Evolutionary conservation across 2,329 filamentous ascomycete genomes (phyloP).

Genomic region (Neonectria coccinea): DNA sequence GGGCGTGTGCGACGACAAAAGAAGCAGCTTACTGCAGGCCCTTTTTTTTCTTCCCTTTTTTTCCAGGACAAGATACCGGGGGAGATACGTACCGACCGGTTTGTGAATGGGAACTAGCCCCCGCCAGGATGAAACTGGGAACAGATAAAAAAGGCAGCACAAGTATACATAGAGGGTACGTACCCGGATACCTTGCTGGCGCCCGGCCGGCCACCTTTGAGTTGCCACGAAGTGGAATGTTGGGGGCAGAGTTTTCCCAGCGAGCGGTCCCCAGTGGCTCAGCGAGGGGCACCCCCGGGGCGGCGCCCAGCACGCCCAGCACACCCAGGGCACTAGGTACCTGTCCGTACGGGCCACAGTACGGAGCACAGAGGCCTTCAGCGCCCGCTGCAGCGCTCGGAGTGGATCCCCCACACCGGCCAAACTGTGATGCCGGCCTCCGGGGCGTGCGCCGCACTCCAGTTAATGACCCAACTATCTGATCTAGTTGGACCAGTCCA

Average conservation of each 20-base stretch:
- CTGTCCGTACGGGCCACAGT: neutral
- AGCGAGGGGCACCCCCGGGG: slow-evolving; percentile 35
- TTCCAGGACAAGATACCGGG: slow-evolving; percentile 21
- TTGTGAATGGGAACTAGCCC: slow-evolving; percentile 8
- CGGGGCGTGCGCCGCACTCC: slow-evolving; percentile 21
- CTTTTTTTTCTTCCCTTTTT: slow-evolving; percentile 13
- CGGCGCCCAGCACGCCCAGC: slow-evolving; percentile 32
- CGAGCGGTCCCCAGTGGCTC: slow-evolving; percentile 41
- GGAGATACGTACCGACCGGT: slow-evolving; percentile 21
- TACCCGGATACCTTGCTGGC: slow-evolving; percentile 41
- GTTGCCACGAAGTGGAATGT: slow-evolving; percentile 48
- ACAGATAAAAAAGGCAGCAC: slow-evolving; percentile 9
- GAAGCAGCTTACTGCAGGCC: slow-evolving; percentile 15
- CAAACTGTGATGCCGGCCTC: slow-evolving; percentile 36
- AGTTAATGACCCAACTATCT: slow-evolving; percentile 7
- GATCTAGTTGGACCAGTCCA: slow-evolving; percentile 22
- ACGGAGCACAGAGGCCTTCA: slow-evolving; percentile 11
- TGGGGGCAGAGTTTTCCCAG: slow-evolving; percentile 47
- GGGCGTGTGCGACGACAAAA: slow-evolving; percentile 22
- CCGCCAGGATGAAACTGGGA: slow-evolving; percentile 10
- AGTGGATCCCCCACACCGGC: slow-evolving; percentile 34
- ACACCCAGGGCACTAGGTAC: slow-evolving; percentile 22
- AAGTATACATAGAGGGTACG: slow-evolving; percentile 8
- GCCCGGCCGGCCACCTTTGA: slow-evolving; percentile 39
- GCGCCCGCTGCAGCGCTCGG: slow-evolving; percentile 25